phyloP scores from a whole-genome alignment of 2,329 filamentous ascomycete genomes.

The Botryotinia convoluta region DNA sequence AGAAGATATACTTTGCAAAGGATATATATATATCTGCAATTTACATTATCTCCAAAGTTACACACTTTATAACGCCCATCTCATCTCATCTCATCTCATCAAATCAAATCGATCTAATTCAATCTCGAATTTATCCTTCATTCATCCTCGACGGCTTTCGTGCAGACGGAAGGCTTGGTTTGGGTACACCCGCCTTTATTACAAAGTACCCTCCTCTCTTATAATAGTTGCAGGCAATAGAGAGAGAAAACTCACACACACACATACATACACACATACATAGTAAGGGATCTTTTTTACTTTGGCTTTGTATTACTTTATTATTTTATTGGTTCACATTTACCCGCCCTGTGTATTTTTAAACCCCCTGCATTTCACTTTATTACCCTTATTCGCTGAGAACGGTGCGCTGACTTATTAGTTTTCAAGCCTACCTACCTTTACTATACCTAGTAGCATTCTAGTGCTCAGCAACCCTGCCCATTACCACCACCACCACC shows the following conservation, averaged over 20 bases:
- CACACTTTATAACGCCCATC: not conserved
- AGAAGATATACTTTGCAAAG: not conserved
- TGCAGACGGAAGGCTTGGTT: constrained; percentile 12
- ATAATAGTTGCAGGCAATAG: constrained; percentile 6
- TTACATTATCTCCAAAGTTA: not conserved
- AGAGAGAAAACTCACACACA: not conserved
- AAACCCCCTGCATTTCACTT: constrained; percentile 17
- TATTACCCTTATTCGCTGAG: constrained; percentile 17
- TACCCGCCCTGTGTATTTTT: constrained; percentile 21
- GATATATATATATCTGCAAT: not conserved
- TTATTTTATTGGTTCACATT: constrained; percentile 11
- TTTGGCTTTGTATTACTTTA: not conserved
- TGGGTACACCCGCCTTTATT: constrained; percentile 10
- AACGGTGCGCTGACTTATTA: constrained; percentile 21
- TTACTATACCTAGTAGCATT: not conserved
- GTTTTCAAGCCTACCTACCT: constrained; percentile 13
- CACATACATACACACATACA: not conserved
- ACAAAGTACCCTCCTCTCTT: not conserved
- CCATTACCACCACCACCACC: constrained; percentile 8
- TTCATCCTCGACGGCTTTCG: not conserved
- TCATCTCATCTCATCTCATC: not conserved
- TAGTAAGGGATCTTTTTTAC: constrained; percentile 11
- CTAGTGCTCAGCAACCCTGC: constrained; percentile 14
- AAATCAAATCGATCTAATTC: not conserved
- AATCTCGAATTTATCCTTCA: not conserved